Conservation (phyloP, 1,284 basidiomycete genomes). For the Blastosporella zonata region DNA sequence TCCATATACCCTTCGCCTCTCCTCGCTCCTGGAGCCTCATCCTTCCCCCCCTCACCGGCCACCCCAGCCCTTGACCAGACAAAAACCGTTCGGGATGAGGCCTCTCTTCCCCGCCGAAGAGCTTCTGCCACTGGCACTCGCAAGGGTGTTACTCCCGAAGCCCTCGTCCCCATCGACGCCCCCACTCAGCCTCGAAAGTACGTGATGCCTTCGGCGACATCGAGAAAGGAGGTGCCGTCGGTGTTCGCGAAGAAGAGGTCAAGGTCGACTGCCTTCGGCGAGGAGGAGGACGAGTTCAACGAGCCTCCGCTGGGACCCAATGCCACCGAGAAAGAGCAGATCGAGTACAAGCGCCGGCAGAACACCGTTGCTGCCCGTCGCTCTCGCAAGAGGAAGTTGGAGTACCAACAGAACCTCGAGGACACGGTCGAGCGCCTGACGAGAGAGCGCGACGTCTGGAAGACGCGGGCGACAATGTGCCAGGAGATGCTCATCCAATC, state of each 20-base stretch:
- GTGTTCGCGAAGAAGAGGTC: conserved; percentile 57
- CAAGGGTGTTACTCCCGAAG: conserved; percentile 47
- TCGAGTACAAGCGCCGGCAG: conserved; percentile 74
- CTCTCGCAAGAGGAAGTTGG: conserved; percentile 72
- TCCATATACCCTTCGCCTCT: conserved; percentile 35
- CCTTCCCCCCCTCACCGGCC: conserved; percentile 19
- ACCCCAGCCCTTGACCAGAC: conserved; percentile 17
- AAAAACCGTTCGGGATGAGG: conserved; percentile 2
- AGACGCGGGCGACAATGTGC: conserved; percentile 45
- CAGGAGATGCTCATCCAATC: conserved; percentile 43
- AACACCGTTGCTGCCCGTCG: conserved; percentile 80
- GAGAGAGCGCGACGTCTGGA: conserved; percentile 56
- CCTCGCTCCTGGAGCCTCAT: conserved; percentile 23
- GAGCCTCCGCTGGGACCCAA: conserved; percentile 35
- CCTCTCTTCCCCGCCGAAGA: conserved; percentile 28
- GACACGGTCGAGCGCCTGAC: conserved; percentile 43
- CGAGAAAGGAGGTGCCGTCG: conserved; percentile 53
- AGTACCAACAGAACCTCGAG: conserved; percentile 67
- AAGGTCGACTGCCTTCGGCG: conserved; percentile 45
- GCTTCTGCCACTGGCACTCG: conserved; percentile 46
- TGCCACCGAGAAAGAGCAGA: conserved; percentile 55
- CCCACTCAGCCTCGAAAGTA: conserved; percentile 60
- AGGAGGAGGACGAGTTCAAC: conserved; percentile 40
- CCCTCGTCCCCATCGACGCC: conserved; percentile 53
- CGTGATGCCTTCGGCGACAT: conserved; percentile 52